phyloP scores from a whole-genome alignment of 148 eudicot genomes.

The Chenopodium album region DNA sequence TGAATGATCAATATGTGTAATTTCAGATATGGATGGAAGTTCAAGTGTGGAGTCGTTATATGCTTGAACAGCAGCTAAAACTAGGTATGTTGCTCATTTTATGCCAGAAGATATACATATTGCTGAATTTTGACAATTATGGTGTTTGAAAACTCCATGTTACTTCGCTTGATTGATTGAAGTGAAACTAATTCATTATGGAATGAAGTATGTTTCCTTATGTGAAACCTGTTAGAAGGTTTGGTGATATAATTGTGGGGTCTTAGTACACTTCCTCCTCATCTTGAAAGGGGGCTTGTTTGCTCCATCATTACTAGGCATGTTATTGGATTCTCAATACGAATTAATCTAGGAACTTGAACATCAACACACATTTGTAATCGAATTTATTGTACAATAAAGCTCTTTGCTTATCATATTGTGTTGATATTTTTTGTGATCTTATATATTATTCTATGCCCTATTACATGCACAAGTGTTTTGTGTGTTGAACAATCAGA shows the following conservation, averaged over 20 bases:
- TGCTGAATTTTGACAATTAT: background rate
- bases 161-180: background rate
- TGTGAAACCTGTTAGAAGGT: background rate
- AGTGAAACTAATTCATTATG: background rate
- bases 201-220: background rate
- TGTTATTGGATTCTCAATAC: too few relatives aligned
- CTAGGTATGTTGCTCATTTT: constrained; percentile 46
- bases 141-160: background rate
- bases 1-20: background rate
- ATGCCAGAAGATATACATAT: background rate
- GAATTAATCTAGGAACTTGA: too few relatives aligned
- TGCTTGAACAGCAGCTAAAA: constrained; percentile 65
- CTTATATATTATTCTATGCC: too few relatives aligned
- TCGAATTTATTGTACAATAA: too few relatives aligned
- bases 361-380: background rate
- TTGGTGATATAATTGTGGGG: background rate
- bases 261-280: background rate
- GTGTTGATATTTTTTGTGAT: too few relatives aligned
- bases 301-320: background rate
- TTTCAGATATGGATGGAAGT: constrained; percentile 53
- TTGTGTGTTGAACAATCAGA: too few relatives aligned
- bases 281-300: too few relatives aligned
- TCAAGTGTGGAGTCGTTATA: constrained; percentile 46
- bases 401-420: too few relatives aligned
- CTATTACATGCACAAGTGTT: too few relatives aligned